These are phyloP conservation scores for Laetiporus sulphureus DNA, from an alignment of 1,284 basidiomycete genomes.

Conservation along the genomic window DNA sequence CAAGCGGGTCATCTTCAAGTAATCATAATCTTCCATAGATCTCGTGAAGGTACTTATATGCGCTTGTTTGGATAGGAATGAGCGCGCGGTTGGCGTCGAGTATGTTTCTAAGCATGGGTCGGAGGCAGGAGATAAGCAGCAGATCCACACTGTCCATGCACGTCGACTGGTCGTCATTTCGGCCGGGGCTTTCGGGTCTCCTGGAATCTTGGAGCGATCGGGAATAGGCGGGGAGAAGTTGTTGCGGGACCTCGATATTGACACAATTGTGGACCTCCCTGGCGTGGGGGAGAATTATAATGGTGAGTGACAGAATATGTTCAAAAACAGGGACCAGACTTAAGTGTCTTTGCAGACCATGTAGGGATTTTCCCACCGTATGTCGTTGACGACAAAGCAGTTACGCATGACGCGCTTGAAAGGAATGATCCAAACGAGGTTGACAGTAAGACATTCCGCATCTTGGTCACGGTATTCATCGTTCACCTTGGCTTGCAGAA, in stretches of 20 bases:
- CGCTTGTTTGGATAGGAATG: too few relatives aligned
- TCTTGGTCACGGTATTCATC: not conserved
- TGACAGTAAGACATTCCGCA: constrained; percentile 22
- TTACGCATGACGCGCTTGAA: constrained; percentile 39
- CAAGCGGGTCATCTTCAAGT: constrained; percentile 24
- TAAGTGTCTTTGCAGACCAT: too few relatives aligned
- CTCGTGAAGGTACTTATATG: too few relatives aligned
- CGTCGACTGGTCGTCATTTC: constrained; percentile 41
- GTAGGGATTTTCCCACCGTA: constrained; percentile 29
- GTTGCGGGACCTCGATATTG: constrained; percentile 34
- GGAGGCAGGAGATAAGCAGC: constrained; percentile 13
- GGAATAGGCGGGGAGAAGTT: constrained; percentile 26
- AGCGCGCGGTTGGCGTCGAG: constrained; percentile 50
- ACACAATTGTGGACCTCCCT: constrained; percentile 39
- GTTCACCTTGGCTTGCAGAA: constrained; percentile 22
- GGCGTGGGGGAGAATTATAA: constrained; percentile 54
- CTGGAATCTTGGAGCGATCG: constrained; percentile 25
- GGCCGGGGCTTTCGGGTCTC: constrained; percentile 28
- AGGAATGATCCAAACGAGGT: constrained; percentile 28
- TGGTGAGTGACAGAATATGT: constrained; percentile 31
- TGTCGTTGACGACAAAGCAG: constrained; percentile 30
- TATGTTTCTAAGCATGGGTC: constrained; percentile 34
- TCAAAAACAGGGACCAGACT: too few relatives aligned
- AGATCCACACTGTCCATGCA: constrained; percentile 27
- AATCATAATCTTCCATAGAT: too few relatives aligned